Percentiles rank a stretch among this genome's conserved stretches.
phyloP scores from a whole-genome alignment of 768 basidiomycete genomes.

The Megacollybia marginata region DNA sequence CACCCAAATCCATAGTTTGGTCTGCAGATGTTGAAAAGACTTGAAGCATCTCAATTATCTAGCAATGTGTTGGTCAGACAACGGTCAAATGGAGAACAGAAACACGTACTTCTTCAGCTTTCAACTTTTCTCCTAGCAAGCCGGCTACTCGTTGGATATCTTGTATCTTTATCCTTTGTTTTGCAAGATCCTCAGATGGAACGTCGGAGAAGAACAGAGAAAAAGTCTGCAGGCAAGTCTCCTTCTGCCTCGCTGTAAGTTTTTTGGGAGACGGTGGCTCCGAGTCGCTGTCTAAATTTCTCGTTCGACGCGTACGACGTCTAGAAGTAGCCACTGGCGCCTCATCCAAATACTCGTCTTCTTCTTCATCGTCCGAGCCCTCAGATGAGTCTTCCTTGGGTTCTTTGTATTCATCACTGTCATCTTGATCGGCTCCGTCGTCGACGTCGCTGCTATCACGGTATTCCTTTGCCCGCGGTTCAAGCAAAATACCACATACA shows the following conservation, averaged over 20 bases:
- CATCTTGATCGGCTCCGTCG: slow-evolving; percentile 1
- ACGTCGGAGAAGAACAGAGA: slow-evolving; percentile 66
- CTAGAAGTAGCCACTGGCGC: not conserved
- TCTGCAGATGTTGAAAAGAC: slow-evolving; percentile 66
- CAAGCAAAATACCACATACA: slow-evolving; percentile 71
- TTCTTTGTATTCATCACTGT: slow-evolving; percentile 13
- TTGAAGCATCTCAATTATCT: slow-evolving; percentile 80
- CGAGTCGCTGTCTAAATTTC: slow-evolving; percentile 1
- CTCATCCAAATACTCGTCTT: slow-evolving; percentile 22
- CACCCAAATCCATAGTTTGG: slow-evolving; percentile 56
- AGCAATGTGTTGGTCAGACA: not conserved
- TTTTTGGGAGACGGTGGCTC: not conserved
- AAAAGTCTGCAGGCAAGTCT: slow-evolving; percentile 52
- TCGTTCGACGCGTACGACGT: slow-evolving; percentile 1
- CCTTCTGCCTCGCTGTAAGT: slow-evolving; percentile 47
- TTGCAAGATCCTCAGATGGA: slow-evolving; percentile 34
- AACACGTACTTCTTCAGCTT: slow-evolving; percentile 59
- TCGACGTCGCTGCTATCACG: slow-evolving; percentile 18
- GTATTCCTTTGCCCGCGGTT: slow-evolving; percentile 21
- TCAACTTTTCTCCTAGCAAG: slow-evolving; percentile 66
- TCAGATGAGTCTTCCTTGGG: not conserved
- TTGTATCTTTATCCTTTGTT: slow-evolving; percentile 54
- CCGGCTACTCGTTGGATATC: slow-evolving; percentile 56
- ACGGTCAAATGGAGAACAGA: slow-evolving; percentile 3
- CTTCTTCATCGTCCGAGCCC: slow-evolving; percentile 12